Percentiles rank a stretch among this genome's conserved stretches.
These are phyloP conservation scores for Coriaria nepalensis DNA, from an alignment of 306 rosid genomes.

Conservation along the genomic window DNA sequence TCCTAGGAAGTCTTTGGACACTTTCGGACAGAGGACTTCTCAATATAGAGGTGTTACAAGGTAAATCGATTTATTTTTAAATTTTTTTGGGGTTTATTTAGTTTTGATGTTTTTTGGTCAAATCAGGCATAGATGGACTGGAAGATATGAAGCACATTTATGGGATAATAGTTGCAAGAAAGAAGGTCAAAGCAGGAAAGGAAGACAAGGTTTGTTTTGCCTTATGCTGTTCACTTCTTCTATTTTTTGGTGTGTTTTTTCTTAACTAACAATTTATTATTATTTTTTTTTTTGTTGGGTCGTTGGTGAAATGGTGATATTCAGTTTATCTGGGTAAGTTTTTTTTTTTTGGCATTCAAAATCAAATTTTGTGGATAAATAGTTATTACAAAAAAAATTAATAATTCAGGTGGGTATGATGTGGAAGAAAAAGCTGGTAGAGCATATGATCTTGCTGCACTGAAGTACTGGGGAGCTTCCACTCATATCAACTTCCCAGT, in stretches of 20 bases:
- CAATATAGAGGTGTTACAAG: constrained; percentile 92
- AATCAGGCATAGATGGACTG: constrained; percentile 89
- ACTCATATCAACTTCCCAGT: constrained; percentile 88
- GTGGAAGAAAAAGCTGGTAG: constrained; percentile 93
- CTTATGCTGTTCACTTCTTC: not conserved
- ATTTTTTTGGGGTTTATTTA: not conserved
- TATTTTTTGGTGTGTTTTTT: constrained; percentile 9
- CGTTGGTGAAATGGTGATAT: constrained; percentile 22
- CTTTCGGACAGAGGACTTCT: constrained; percentile 89
- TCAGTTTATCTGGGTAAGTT: constrained; percentile 83
- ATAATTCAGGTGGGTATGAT: constrained; percentile 80
- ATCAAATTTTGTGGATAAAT: not conserved
- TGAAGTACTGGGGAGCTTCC: constrained; percentile 97
- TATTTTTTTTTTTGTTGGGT: constrained; percentile 7
- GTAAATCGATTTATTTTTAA: constrained; percentile 14
- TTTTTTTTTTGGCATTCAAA: constrained; percentile 4
- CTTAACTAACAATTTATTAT: constrained; percentile 1
- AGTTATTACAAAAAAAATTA: constrained; percentile 10
- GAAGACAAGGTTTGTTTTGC: constrained; percentile 65
- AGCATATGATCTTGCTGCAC: constrained; percentile 91
- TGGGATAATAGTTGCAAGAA: constrained; percentile 93
- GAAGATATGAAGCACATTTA: constrained; percentile 91
- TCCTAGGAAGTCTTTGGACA: constrained; percentile 79
- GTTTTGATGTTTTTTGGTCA: constrained; percentile 11
- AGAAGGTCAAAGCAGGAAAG: constrained; percentile 95